These are phyloP conservation scores for Globisporangium ultimum DNA, from an alignment of 352 stramenopile species.

Conservation along the genomic window DNA sequence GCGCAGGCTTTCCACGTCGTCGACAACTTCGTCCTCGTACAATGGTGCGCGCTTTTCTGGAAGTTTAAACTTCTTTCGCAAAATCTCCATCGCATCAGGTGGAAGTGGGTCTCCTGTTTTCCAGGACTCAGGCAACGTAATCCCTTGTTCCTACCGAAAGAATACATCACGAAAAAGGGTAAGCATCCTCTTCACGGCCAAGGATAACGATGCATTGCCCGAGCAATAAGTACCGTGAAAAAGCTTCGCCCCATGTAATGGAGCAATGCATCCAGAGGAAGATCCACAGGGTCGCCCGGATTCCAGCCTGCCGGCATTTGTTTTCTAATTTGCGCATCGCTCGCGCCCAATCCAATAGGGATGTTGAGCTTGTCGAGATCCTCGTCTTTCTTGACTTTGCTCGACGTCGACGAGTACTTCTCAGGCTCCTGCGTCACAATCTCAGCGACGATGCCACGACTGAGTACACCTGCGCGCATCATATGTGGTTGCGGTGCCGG, in stretches of 20 bases:
- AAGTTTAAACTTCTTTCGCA: constrained; percentile 80
- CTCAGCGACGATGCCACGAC: constrained; percentile 74
- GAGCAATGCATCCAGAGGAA: constrained; percentile 70
- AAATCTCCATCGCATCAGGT: constrained; percentile 65
- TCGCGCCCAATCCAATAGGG: constrained; percentile 64
- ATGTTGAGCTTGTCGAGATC: constrained; percentile 49
- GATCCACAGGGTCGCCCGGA: constrained; percentile 70
- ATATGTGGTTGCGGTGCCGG: constrained; percentile 82
- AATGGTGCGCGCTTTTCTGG: constrained; percentile 61
- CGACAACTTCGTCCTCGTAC: constrained; percentile 75
- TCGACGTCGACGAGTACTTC: constrained; percentile 57
- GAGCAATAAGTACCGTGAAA: constrained; percentile 37
- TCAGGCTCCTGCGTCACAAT: constrained; percentile 71
- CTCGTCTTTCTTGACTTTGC: constrained; percentile 28
- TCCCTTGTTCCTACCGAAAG: constrained; percentile 51
- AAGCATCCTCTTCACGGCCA: background rate
- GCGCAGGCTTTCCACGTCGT: constrained; percentile 57
- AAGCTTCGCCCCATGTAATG: constrained; percentile 80
- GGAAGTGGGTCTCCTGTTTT: constrained; percentile 68
- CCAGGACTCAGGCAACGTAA: constrained; percentile 65
- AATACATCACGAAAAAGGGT: too few relatives aligned
- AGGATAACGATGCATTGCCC: background rate
- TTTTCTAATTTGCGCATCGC: constrained; percentile 67
- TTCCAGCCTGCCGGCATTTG: constrained; percentile 81
- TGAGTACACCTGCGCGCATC: constrained; percentile 82